These are phyloP conservation scores for Carpediemonas membranifera DNA, from an alignment of 78 protist species.

Conservation along the genomic window DNA sequence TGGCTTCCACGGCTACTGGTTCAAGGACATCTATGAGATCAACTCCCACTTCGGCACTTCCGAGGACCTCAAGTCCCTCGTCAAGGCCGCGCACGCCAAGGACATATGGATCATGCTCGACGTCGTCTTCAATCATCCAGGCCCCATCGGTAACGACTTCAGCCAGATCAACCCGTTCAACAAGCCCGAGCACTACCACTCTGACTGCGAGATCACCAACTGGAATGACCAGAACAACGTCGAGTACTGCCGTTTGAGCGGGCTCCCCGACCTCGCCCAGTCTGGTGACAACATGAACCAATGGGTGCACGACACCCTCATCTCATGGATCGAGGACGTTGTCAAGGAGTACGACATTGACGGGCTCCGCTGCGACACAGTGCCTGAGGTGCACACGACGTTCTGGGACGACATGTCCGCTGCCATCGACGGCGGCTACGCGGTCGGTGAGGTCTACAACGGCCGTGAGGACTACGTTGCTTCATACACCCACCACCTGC, in stretches of 20 bases:
- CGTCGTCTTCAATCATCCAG: slow-evolving; percentile 58
- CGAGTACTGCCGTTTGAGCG: slow-evolving; percentile 49
- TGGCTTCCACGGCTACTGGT: slow-evolving; percentile 71
- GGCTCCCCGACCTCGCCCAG: slow-evolving; percentile 72
- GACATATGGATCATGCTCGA: slow-evolving; percentile 64
- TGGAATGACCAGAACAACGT: slow-evolving; percentile 48
- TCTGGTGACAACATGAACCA: too few relatives aligned
- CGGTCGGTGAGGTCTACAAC: slow-evolving; percentile 72
- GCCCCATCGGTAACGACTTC: slow-evolving; percentile 43
- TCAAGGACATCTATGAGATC: slow-evolving; percentile 30
- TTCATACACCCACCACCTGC: slow-evolving; percentile 41
- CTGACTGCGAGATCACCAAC: slow-evolving; percentile 47
- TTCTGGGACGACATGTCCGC: slow-evolving; percentile 36
- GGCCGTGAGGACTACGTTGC: slow-evolving; percentile 44
- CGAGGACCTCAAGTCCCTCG: slow-evolving; percentile 47
- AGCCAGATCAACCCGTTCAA: slow-evolving; percentile 49
- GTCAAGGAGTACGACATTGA: slow-evolving; percentile 45
- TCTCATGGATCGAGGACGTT: slow-evolving; percentile 37
- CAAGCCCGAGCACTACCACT: slow-evolving; percentile 46
- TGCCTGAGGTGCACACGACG: slow-evolving; percentile 51
- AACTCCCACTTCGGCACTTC: slow-evolving; percentile 55
- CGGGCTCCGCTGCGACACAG: slow-evolving; percentile 73
- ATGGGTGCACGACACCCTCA: slow-evolving; percentile 44
- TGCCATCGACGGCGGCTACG: too few relatives aligned
- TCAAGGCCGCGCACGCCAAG: slow-evolving; percentile 24